A percentile compares a stretch with the other conserved stretches of the same genome.
Conservation (phyloP, 2,329 filamentous ascomycete genomes). For the Sclerotinia trifoliorum region DNA sequence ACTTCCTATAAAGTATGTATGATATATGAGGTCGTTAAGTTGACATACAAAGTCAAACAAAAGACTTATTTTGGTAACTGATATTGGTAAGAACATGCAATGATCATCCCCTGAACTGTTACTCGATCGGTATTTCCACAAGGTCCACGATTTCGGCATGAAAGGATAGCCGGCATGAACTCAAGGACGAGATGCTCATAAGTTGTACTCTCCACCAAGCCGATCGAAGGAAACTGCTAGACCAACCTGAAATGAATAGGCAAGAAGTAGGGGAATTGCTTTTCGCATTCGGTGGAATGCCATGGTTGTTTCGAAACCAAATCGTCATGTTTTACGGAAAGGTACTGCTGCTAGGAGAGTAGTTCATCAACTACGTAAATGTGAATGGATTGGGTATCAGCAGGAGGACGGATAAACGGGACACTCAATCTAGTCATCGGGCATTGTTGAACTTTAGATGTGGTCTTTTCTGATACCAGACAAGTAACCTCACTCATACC, state of each 20-base stretch:
- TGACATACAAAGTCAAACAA: no score
- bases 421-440: neutral
- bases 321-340: neutral
- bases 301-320: neutral
- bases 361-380: neutral
- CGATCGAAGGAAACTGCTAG: neutral
- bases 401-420: neutral
- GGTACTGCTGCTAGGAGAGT: neutral
- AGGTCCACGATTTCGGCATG: neutral
- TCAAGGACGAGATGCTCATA: neutral
- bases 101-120: neutral
- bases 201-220: neutral
- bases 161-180: neutral
- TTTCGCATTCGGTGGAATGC: neutral
- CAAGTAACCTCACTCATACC: neutral
- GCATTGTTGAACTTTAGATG: neutral
- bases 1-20: neutral
- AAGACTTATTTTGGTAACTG: neutral
- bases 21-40: neutral
- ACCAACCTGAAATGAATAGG: neutral
- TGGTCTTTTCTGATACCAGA: neutral
- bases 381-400: neutral
- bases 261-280: neutral
- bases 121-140: neutral
- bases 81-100: neutral